Evolutionary conservation across 768 basidiomycete genomes (phyloP).

Genomic region (Boletus rufocinnamomeus): DNA sequence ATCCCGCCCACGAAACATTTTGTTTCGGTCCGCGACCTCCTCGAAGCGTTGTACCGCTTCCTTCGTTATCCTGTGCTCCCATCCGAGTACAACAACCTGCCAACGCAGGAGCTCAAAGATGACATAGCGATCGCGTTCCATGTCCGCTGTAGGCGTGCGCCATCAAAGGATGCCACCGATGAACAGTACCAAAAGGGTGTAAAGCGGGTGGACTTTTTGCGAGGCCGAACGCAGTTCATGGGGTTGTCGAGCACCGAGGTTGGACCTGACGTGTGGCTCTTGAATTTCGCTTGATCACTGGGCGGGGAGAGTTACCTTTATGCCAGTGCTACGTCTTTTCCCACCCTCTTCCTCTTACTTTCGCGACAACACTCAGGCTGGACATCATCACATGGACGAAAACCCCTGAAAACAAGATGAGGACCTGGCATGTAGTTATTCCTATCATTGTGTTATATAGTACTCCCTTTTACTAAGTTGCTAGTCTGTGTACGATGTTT

Average conservation of each 20-base stretch:
- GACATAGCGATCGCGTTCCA: slow-evolving; percentile 46
- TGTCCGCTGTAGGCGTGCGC: slow-evolving; percentile 39
- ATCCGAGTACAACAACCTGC: slow-evolving; percentile 43
- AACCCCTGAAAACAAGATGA: no score
- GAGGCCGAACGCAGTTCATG: slow-evolving; percentile 44
- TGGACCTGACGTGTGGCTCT: slow-evolving; percentile 39
- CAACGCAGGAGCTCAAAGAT: slow-evolving; percentile 34
- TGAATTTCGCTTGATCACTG: slow-evolving; percentile 23
- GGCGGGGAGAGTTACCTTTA: no score
- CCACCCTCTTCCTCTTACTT: no score
- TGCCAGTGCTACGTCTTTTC: no score
- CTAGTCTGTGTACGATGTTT: no score
- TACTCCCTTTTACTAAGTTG: no score
- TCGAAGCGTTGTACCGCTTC: slow-evolving; percentile 44
- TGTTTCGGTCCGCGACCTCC: slow-evolving; percentile 50
- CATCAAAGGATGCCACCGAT: slow-evolving; percentile 32
- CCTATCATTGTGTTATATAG: no score
- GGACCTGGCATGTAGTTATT: no score
- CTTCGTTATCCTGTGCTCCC: slow-evolving; percentile 44
- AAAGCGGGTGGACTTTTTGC: slow-evolving; percentile 57
- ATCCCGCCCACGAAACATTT: slow-evolving; percentile 32
- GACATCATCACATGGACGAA: no score
- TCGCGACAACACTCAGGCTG: no score
- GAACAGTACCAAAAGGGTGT: slow-evolving; percentile 49
- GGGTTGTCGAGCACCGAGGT: slow-evolving; percentile 45